Evolutionary conservation across 2,329 filamentous ascomycete genomes (phyloP).

Genomic region (Trichoderma citrinoviride): DNA sequence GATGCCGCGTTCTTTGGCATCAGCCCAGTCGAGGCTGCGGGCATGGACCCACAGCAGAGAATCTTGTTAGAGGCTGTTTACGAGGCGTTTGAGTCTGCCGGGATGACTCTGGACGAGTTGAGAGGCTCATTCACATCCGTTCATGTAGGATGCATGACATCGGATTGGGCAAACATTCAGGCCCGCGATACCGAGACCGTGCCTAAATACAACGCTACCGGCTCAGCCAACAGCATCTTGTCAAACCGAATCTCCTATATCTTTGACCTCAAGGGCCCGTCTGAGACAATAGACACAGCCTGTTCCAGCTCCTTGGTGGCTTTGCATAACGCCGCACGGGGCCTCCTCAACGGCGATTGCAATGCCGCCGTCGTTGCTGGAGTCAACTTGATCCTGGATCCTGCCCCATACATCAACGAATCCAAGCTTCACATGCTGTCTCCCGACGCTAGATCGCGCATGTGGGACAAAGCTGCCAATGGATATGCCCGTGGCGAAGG

Average conservation of each 20-base stretch:
- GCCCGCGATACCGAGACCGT: slow-evolving; percentile 29
- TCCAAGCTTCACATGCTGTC: slow-evolving; percentile 24
- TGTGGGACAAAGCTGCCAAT: slow-evolving; percentile 42
- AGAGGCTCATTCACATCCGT: slow-evolving; percentile 37
- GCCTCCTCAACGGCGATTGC: slow-evolving; percentile 34
- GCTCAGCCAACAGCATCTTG: slow-evolving; percentile 41
- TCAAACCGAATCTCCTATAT: slow-evolving; percentile 39
- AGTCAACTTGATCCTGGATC: slow-evolving; percentile 40
- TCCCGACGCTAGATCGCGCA: slow-evolving; percentile 14
- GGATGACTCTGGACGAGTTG: slow-evolving; percentile 25
- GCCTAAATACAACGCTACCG: slow-evolving; percentile 42
- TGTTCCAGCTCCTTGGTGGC: slow-evolving; percentile 32
- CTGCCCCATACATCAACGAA: slow-evolving; percentile 20
- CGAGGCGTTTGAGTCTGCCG: slow-evolving; percentile 41
- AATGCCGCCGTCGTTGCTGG: slow-evolving; percentile 24
- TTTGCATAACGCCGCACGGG: slow-evolving; percentile 30
- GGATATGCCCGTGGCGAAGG: slow-evolving; percentile 47
- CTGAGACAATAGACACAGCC: slow-evolving; percentile 35
- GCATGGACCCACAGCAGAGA: slow-evolving; percentile 26
- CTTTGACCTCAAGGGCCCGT: slow-evolving; percentile 29
- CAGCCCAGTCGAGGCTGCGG: slow-evolving; percentile 8
- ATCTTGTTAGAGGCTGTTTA: slow-evolving; percentile 40
- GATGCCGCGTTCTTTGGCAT: slow-evolving; percentile 37
- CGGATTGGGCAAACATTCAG: slow-evolving; percentile 39
- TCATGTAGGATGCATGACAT: slow-evolving; percentile 34